A percentile compares a stretch with the other conserved stretches of the same genome.
Evolutionary conservation across 2,329 filamentous ascomycete species (phyloP).

Genomic region (Sordariomycetes sp.): DNA sequence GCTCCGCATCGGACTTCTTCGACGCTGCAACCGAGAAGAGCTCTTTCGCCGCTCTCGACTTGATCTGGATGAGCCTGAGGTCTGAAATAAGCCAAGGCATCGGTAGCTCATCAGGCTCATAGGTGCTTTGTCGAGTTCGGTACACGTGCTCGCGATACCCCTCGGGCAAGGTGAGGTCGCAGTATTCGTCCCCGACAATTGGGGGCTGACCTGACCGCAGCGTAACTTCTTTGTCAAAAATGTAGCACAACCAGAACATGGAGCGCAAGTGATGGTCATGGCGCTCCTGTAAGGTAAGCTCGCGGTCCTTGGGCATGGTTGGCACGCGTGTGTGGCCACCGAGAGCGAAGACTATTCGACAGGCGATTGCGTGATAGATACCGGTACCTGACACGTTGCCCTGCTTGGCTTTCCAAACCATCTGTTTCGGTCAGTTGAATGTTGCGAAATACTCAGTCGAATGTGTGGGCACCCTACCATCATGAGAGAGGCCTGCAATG

Average conservation of each 20-base stretch:
- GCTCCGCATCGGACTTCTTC: constrained; percentile 42
- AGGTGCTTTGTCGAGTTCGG: background rate
- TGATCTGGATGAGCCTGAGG: constrained; percentile 38
- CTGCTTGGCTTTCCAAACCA: background rate
- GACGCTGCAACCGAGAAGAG: constrained; percentile 40
- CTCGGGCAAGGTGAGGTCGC: constrained; percentile 36
- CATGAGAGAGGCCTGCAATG: constrained; percentile 28
- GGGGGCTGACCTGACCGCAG: constrained; percentile 13
- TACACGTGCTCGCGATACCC: constrained; percentile 2
- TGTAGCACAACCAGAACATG: constrained; percentile 17
- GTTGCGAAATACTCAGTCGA: background rate
- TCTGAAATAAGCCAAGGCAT: constrained; percentile 17
- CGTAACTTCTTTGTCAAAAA: constrained; percentile 15
- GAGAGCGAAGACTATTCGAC: constrained; percentile 32
- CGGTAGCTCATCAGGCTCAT: background rate
- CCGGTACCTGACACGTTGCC: constrained; percentile 21
- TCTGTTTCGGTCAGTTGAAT: background rate
- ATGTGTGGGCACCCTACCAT: constrained; percentile 21
- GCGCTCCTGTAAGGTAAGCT: background rate
- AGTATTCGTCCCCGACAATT: constrained; percentile 31
- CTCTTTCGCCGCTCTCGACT: constrained; percentile 35
- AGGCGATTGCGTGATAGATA: constrained; percentile 25
- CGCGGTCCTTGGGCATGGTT: background rate
- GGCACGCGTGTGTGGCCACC: constrained; percentile 22
- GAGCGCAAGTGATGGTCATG: constrained; percentile 5